Evolutionary conservation across 1,284 basidiomycete genomes (phyloP).

Genomic region (Trametes sp.): DNA sequence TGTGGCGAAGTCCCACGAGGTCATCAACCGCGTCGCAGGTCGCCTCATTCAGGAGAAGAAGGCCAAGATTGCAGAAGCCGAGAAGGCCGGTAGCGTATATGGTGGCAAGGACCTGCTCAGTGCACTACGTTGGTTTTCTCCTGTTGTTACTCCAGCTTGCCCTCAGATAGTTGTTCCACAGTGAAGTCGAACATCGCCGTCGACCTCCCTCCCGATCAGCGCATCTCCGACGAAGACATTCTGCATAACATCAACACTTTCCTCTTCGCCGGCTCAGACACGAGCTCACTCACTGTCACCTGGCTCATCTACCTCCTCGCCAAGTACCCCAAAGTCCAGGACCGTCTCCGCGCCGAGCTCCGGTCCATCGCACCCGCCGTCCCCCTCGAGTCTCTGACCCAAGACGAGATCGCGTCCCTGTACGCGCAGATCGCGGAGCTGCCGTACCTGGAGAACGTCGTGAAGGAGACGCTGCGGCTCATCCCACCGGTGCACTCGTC

Average conservation of each 20-base stretch:
- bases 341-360: conserved; percentile 69
- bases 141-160: too few relatives aligned
- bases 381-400: conserved; percentile 51
- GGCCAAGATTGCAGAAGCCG: conserved; percentile 64
- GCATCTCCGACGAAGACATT: conserved; percentile 83
- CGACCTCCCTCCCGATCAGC: conserved; percentile 68
- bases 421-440: conserved; percentile 64
- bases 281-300: conserved; percentile 78
- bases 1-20: conserved; percentile 60
- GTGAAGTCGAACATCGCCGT: conserved; percentile 77
- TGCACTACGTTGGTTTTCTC: conserved; percentile 68
- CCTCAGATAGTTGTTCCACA: too few relatives aligned
- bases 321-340: conserved; percentile 66
- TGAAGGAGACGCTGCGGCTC: conserved; percentile 75
- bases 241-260: conserved; percentile 86
- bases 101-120: conserved; percentile 71
- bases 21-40: conserved; percentile 73
- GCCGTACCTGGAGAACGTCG: conserved; percentile 81
- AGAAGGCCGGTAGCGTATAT: conserved; percentile 55
- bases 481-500: conserved; percentile 85
- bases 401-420: conserved; percentile 69
- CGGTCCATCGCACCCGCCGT: conserved; percentile 49
- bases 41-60: conserved; percentile 77
- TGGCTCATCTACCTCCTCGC: conserved; percentile 82
- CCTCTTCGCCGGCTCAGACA: conserved; percentile 88